A percentile compares a stretch with the other conserved stretches of the same genome.
These are phyloP conservation scores for Erythrophleum fordii DNA, from an alignment of 306 rosid genomes.

Conservation along the genomic window DNA sequence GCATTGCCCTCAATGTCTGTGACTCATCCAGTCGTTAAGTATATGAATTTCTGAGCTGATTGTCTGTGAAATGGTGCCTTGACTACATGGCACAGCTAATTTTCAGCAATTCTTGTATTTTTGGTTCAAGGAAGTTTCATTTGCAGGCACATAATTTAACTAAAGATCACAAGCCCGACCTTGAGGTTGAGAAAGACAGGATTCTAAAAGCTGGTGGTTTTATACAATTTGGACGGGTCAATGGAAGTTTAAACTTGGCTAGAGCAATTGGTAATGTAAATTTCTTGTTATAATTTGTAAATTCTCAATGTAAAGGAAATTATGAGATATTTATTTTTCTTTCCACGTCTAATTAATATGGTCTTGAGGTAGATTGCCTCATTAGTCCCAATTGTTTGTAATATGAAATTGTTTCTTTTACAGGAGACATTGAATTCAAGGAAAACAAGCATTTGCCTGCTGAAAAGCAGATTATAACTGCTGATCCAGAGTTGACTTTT, in stretches of 20 bases:
- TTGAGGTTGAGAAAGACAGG: constrained; percentile 87
- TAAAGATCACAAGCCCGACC: constrained; percentile 95
- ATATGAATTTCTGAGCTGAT: background rate
- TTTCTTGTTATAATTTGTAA: background rate
- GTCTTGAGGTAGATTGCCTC: constrained; percentile 7
- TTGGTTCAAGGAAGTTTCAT: constrained; percentile 35
- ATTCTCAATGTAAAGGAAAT: constrained; percentile 28
- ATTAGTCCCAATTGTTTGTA: constrained; percentile 14
- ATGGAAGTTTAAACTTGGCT: constrained; percentile 92
- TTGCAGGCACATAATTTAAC: constrained; percentile 87
- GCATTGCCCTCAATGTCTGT: background rate
- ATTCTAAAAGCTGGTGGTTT: constrained; percentile 94
- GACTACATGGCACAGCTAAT: constrained; percentile 15
- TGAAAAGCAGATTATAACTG: constrained; percentile 88
- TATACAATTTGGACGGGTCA: constrained; percentile 91
- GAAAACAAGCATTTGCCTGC: constrained; percentile 77
- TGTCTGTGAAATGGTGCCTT: constrained; percentile 18
- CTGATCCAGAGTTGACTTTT: constrained; percentile 76
- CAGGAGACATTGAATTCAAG: constrained; percentile 95
- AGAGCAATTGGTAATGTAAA: constrained; percentile 81
- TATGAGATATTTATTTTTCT: constrained; percentile 24
- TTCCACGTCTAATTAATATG: background rate
- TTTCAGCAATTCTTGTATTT: constrained; percentile 22
- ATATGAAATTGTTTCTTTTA: constrained; percentile 35
- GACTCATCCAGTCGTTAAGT: background rate